Evolutionary conservation across 352 stramenopile species (phyloP), one percentile per base, ranked within the genome.

Genomic region (Phytophthora meadii): DNA sequence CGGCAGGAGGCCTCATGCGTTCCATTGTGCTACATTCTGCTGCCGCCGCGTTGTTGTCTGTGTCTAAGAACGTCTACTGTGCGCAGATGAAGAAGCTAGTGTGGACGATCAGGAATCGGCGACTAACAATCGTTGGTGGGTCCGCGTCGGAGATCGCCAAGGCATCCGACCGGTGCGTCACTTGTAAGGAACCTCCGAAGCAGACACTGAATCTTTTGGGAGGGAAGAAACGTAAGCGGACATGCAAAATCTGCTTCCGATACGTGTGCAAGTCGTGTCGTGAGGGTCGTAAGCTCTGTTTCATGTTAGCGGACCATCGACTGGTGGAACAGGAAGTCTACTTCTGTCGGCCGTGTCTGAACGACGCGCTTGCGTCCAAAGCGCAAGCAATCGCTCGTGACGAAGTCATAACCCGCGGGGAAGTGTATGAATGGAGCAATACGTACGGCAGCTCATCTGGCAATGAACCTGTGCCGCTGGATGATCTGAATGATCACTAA

Each of bases 41-140:
- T 5, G 65, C 68, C 10, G 61, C 82, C 10, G 54, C 55, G 1
- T 50, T 88, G 47, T 41, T 83, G 14, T 74, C 76, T 1, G 53
- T 74, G 6, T 42, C 57, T 5, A 72, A 68, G 30, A 70, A 79
- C 60, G 77, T 78, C 6, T 62, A 79, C 53, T 88, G 76, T 15
- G 74, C 67, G 4, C 72, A 82, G 51, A 87, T 87, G 78, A 84
- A 88, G 61, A 89, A 89, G 49, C 72, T 89, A 25, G 68, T 74
- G 32, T 89, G 77, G 78, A 69, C 71, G 44, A 67, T 87, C 52
- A 30, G 68, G 50, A 69, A 81, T 70, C 57, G 50, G 2, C 19
- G 41, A 32, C 40, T 65, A 12, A 70, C 50, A 7, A 54, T 67
- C 25, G 22, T 25, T 24, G 44, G 22, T 1, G 11, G 24, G 7